Evolutionary conservation across 169 alveolate genomes (phyloP).

Genomic region (Plasmodium fragile): DNA sequence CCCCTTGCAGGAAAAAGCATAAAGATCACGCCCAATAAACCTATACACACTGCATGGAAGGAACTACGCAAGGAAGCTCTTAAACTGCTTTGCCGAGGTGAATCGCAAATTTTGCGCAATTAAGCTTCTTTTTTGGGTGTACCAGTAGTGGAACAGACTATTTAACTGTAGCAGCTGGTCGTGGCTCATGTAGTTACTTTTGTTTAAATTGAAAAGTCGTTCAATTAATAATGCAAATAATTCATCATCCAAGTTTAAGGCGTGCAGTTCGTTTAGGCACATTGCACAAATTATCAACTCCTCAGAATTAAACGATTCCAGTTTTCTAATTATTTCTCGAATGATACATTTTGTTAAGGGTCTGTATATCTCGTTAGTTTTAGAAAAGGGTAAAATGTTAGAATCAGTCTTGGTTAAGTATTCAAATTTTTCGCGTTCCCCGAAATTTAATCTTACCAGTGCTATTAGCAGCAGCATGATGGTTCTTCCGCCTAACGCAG

Average conservation of each 20-base stretch:
- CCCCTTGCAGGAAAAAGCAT: background rate
- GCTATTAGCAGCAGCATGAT: constrained; percentile 83
- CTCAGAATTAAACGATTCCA: constrained; percentile 84
- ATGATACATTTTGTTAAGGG: constrained; percentile 83
- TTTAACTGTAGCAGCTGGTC: constrained; percentile 55
- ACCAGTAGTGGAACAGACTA: constrained; percentile 21
- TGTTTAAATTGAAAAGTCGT: constrained; percentile 42
- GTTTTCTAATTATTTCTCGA: constrained; percentile 83
- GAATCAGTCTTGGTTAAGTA: constrained; percentile 73
- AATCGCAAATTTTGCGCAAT: constrained; percentile 12
- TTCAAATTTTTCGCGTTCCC: constrained; percentile 81
- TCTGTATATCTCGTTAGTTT: constrained; percentile 76
- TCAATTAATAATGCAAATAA: constrained; percentile 65
- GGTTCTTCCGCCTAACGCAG: constrained; percentile 86
- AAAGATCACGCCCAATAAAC: background rate
- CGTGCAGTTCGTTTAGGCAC: constrained; percentile 68
- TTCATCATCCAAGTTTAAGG: constrained; percentile 51
- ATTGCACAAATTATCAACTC: constrained; percentile 79
- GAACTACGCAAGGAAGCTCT: constrained; percentile 14
- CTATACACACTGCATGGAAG: background rate
- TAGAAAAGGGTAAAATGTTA: constrained; percentile 80
- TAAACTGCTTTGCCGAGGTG: constrained; percentile 27
- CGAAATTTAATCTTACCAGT: constrained; percentile 83
- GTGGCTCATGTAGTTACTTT: constrained; percentile 38
- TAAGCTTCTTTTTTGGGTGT: background rate